Evolutionary conservation across 257 asterid genomes (phyloP).

Genomic region (Voacanga thouarsii): DNA sequence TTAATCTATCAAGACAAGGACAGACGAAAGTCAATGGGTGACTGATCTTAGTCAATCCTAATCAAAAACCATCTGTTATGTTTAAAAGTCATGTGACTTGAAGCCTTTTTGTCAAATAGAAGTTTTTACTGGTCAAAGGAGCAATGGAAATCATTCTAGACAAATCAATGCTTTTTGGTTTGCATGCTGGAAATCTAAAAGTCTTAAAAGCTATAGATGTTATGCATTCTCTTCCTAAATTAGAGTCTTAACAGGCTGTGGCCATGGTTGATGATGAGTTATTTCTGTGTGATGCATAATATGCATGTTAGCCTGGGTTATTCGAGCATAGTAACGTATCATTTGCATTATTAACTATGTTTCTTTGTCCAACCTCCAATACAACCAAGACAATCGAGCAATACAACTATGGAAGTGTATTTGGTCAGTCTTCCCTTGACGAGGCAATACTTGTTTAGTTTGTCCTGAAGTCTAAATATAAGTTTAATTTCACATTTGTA

Average conservation of each 20-base stretch:
- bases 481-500: background rate
- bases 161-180: background rate
- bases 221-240: background rate
- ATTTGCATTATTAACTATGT: background rate
- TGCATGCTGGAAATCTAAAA: slow-evolving; percentile 1
- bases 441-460: background rate
- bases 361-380: background rate
- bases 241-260: background rate
- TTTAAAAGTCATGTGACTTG: slow-evolving; percentile 2
- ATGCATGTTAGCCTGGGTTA: background rate
- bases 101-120: slow-evolving; percentile 1
- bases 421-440: no score
- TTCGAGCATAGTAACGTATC: background rate
- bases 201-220: slow-evolving; percentile 4
- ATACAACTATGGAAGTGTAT: background rate
- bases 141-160: background rate
- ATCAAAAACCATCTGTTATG: slow-evolving; percentile 10
- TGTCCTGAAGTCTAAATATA: background rate
- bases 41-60: background rate
- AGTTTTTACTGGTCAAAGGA: background rate
- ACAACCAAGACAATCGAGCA: background rate
- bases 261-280: background rate
- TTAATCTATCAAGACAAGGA: background rate
- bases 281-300: background rate
- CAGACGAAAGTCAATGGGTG: background rate